Evolutionary conservation across 306 rosid genomes (phyloP).

Genomic region (Canavalia ensiformis): DNA sequence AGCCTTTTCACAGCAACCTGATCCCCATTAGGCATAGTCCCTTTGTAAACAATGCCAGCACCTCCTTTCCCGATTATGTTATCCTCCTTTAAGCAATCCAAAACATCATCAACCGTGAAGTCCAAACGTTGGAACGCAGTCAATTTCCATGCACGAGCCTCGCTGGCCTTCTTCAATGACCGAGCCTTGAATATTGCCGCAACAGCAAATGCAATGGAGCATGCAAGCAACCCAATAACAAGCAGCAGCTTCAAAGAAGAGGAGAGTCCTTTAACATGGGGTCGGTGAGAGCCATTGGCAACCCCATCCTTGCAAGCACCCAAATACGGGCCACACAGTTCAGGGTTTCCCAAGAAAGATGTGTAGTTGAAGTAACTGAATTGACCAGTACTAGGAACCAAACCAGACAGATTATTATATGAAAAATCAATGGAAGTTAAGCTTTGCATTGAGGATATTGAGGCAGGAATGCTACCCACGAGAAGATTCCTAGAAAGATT

Average conservation of each 20-base stretch:
- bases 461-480: constrained; percentile 78
- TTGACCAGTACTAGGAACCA: constrained; percentile 97
- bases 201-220: constrained; percentile 79
- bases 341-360: constrained; percentile 83
- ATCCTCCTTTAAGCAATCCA: constrained; percentile 89
- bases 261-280: constrained; percentile 74
- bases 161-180: constrained; percentile 85
- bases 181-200: constrained; percentile 88
- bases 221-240: constrained; percentile 80
- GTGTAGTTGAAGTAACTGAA: constrained; percentile 97
- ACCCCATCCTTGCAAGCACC: constrained; percentile 88
- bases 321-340: constrained; percentile 91
- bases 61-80: constrained; percentile 98
- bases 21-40: constrained; percentile 80
- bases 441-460: constrained; percentile 90
- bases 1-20: constrained; percentile 91
- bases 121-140: constrained; percentile 95
- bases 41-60: constrained; percentile 98
- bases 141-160: constrained; percentile 85
- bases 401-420: constrained; percentile 91
- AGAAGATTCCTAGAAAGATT: constrained; percentile 88
- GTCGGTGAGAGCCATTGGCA: constrained; percentile 57
- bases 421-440: constrained; percentile 94
- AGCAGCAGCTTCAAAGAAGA: constrained; percentile 81
- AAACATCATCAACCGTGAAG: constrained; percentile 89